Evolutionary conservation across 2,329 filamentous ascomycete species (phyloP), one percentile per base, ranked within the genome.

Genomic region (Aspergillus sojae): DNA sequence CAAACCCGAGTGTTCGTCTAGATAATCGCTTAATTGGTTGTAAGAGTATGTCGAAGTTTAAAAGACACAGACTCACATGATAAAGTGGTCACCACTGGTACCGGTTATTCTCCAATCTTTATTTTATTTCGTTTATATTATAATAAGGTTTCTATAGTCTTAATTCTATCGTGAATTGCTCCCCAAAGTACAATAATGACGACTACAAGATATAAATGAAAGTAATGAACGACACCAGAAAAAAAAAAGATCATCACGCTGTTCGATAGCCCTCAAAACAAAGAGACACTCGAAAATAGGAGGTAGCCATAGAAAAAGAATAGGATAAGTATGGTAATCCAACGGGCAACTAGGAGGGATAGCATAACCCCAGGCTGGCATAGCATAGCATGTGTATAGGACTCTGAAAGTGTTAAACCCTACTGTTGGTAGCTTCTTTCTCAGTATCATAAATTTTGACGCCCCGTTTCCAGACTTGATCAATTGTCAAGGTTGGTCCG

Each of bases 381-480:
- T 11, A 30, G 28, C 28, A 32, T 52, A n/a, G n/a, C 21, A 48
- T 26, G 45, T 21, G 28, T 19, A 41, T 58, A 36, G 58, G 36
- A 34, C 39, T 21, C 32, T 32, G 28, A 36, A 9, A 19, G 23
- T 14, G 16, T 28, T 28, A 62, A n/a, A 39, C 39, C 39, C 32
- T n/a, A 14, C n/a, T 41, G 52, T 60, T 61, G 36, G 21, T 43
- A 57, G 30, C 10, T 53, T 57, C 70, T 68, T 77, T 77, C 19
- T 71, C 74, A 14, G 63, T 60, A 68, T 80, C 78, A 66, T 75
- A 74, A 54, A 80, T 77, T 70, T 77, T 78, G 4, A 74, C 71
- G 4, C 79, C 79, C 34, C 77, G 72, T 67, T 81, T 81, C 79
- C 79, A 81, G 43, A 81, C 79, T 68, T 81, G 78, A 60, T 79